Conservation (phyloP, 768 basidiomycete species). For the Boletus rufocinnamomeus region DNA sequence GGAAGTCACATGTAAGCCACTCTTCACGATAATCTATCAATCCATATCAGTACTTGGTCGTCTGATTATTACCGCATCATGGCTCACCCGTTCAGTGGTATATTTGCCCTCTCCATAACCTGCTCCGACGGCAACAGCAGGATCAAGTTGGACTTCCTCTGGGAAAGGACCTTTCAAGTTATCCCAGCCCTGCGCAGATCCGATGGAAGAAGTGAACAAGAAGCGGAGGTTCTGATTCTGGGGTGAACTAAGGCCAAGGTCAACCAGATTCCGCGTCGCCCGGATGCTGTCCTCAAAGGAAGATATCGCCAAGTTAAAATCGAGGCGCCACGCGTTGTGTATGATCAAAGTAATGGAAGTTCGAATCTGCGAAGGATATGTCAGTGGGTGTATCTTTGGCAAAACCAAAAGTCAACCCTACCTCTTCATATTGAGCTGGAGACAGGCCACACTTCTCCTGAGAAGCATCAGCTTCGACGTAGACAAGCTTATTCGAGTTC, state of each 20-base stretch:
- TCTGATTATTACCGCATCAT: neutral
- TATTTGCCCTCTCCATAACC: conserved; percentile 54
- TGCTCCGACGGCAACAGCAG: conserved; percentile 37
- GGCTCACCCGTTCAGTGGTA: conserved; percentile 39
- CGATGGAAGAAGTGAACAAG: conserved; percentile 45
- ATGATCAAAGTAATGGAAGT: conserved; percentile 39
- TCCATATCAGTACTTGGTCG: neutral
- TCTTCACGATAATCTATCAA: conserved; percentile 39
- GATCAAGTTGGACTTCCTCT: conserved; percentile 36
- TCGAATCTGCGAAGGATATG: conserved; percentile 28
- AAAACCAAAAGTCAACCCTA: neutral
- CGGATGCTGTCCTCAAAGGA: conserved; percentile 46
- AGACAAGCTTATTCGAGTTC: conserved; percentile 34
- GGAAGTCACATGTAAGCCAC: conserved; percentile 38
- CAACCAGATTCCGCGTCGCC: conserved; percentile 38
- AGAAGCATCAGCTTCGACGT: conserved; percentile 37
- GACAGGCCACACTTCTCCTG: conserved; percentile 34
- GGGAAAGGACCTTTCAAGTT: conserved; percentile 34
- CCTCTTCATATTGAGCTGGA: conserved; percentile 22
- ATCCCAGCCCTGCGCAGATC: conserved; percentile 36
- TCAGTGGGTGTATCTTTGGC: neutral
- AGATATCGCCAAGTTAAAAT: conserved; percentile 43
- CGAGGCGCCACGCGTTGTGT: conserved; percentile 48
- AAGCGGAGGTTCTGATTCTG: conserved; percentile 33
- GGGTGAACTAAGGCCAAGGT: conserved; percentile 34